Evolutionary conservation across 2,329 filamentous ascomycete species (phyloP).

Genomic region (Aureobasidium mangrovei): DNA sequence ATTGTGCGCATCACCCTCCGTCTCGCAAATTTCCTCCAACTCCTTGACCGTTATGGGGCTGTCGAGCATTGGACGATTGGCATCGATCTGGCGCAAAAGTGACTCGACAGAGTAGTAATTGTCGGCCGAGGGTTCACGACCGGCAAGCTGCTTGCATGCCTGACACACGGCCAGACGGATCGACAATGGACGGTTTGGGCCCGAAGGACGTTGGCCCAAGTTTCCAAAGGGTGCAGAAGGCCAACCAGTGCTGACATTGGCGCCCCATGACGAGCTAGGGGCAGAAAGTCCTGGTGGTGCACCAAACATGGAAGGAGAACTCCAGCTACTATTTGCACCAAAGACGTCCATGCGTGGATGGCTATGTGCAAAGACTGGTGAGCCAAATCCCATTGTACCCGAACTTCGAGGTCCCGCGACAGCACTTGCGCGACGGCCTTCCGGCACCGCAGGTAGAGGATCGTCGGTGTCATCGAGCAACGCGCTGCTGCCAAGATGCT

Average conservation of each 20-base stretch:
- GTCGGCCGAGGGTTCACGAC: slow-evolving; percentile 35
- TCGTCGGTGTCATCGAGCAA: slow-evolving; percentile 64
- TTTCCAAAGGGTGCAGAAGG: slow-evolving; percentile 42
- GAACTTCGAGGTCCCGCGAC: slow-evolving; percentile 10
- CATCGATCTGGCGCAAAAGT: slow-evolving; percentile 56
- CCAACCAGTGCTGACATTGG: slow-evolving; percentile 31
- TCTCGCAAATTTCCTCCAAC: slow-evolving; percentile 78
- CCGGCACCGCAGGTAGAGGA: slow-evolving; percentile 44
- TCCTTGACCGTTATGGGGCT: slow-evolving; percentile 53
- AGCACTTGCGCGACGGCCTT: slow-evolving; percentile 28
- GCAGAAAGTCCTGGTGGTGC: slow-evolving; percentile 26
- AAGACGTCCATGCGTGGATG: slow-evolving; percentile 27
- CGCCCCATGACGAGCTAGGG: slow-evolving; percentile 31
- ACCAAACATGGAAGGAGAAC: slow-evolving; percentile 34
- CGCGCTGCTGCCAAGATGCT: slow-evolving; percentile 83
- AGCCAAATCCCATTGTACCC: slow-evolving; percentile 22
- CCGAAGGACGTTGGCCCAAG: slow-evolving; percentile 37
- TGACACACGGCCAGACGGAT: slow-evolving; percentile 68
- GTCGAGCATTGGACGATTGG: slow-evolving; percentile 49
- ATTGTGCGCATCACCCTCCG: slow-evolving; percentile 76
- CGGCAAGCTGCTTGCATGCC: slow-evolving; percentile 60
- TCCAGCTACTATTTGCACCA: slow-evolving; percentile 33
- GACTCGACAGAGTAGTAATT: slow-evolving; percentile 62
- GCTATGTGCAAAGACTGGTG: slow-evolving; percentile 26
- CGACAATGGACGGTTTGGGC: slow-evolving; percentile 48